Evolutionary conservation across 345 rosid species (phyloP).

Genomic region (Pseudoturritis turrita): DNA sequence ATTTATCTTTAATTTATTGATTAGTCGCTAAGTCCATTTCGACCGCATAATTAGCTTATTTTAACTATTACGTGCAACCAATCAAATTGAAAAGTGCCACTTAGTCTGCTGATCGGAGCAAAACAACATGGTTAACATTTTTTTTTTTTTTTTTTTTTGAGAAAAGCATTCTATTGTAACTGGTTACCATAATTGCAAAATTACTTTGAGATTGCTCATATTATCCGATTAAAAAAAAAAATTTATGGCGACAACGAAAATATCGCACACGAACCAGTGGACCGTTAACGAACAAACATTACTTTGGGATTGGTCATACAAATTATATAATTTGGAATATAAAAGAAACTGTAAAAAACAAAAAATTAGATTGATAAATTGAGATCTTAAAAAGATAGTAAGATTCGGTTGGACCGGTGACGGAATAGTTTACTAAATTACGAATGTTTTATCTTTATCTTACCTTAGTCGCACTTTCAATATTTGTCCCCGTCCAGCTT

Average conservation of each 20-base stretch:
- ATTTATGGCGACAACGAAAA: too few relatives aligned
- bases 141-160: too few relatives aligned
- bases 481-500: not conserved
- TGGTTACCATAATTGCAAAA: not conserved
- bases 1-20: too few relatives aligned
- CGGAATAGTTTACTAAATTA: not conserved
- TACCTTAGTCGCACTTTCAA: slow-evolving; percentile 3
- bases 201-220: not conserved
- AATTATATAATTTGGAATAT: not conserved
- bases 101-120: not conserved
- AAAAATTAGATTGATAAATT: not conserved
- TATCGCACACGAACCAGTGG: too few relatives aligned
- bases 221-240: too few relatives aligned
- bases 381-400: not conserved
- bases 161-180: too few relatives aligned
- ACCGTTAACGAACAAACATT: too few relatives aligned
- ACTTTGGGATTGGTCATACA: too few relatives aligned
- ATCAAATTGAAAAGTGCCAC: not conserved
- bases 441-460: slow-evolving; percentile 19
- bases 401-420: slow-evolving; percentile 1
- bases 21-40: too few relatives aligned
- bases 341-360: not conserved
- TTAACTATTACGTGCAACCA: too few relatives aligned
- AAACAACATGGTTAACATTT: too few relatives aligned
- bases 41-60: too few relatives aligned